These are phyloP conservation scores for Kwoniella sp. DNA, from an alignment of 768 basidiomycete genomes.

Conservation along the genomic window DNA sequence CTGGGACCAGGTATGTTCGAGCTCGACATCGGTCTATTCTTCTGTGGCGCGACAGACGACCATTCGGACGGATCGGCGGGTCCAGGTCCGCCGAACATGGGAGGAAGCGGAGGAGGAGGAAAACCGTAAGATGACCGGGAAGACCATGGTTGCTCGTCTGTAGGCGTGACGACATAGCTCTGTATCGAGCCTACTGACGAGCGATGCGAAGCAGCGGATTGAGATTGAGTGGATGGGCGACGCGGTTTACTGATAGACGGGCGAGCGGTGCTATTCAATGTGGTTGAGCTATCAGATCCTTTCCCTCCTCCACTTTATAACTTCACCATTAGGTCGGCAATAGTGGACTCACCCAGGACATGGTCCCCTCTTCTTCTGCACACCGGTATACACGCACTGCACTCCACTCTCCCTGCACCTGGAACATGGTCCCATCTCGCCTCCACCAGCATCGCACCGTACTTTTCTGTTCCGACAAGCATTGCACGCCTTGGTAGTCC, in stretches of 20 bases:
- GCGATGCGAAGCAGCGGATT: slow-evolving; percentile 17
- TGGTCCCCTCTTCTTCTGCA: slow-evolving; percentile 55
- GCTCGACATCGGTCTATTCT: not conserved
- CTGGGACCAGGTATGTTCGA: not conserved
- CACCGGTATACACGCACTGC: slow-evolving; percentile 48
- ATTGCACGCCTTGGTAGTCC: slow-evolving; percentile 55
- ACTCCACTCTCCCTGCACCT: slow-evolving; percentile 50
- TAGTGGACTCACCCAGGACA: slow-evolving; percentile 44
- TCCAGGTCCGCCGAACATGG: not conserved
- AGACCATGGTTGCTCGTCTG: slow-evolving; percentile 28
- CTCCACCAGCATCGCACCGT: slow-evolving; percentile 53
- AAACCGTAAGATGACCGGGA: slow-evolving; percentile 27
- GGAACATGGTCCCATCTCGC: slow-evolving; percentile 39
- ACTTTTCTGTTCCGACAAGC: slow-evolving; percentile 53
- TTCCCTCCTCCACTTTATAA: not conserved
- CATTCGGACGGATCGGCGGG: slow-evolving; percentile 22
- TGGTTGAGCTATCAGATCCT: not conserved
- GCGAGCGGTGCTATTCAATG: slow-evolving; percentile 15
- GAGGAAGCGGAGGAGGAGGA: slow-evolving; percentile 10
- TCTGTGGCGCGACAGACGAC: slow-evolving; percentile 21
- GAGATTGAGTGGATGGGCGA: slow-evolving; percentile 24
- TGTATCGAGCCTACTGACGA: slow-evolving; percentile 21
- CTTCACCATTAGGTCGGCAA: not conserved
- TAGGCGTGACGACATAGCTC: slow-evolving; percentile 25
- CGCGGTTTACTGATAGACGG: slow-evolving; percentile 26